Evolutionary conservation across 345 rosid genomes (phyloP).

Genomic region (Ceriops zippeliana): DNA sequence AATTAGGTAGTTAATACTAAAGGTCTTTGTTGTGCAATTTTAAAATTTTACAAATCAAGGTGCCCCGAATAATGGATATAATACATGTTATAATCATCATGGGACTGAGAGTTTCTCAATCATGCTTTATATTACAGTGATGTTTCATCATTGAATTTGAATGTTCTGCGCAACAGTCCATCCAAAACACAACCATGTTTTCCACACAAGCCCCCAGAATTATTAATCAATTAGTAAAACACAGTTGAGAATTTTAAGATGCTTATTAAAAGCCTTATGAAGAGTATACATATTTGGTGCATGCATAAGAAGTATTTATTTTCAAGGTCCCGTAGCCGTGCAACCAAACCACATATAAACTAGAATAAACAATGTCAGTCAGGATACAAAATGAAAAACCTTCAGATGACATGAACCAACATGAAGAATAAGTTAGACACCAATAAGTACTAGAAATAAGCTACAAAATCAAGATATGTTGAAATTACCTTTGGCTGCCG

Average conservation of each 20-base stretch:
- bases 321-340: not conserved
- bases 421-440: not conserved
- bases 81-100: not conserved
- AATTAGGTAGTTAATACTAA: not conserved
- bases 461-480: not conserved
- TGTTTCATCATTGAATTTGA: not conserved
- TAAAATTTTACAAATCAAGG: not conserved
- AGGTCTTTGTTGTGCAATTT: not conserved
- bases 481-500: conserved; percentile 86
- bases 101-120: not conserved
- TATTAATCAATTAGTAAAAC: not conserved
- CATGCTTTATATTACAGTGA: not conserved
- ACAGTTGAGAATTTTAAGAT: not conserved
- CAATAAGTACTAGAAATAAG: not conserved
- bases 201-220: not conserved
- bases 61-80: not conserved
- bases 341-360: not conserved
- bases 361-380: too few species aligned
- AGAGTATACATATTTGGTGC: not conserved
- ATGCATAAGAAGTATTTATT: not conserved
- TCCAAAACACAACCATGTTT: too few species aligned
- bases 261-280: not conserved
- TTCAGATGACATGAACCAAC: not conserved
- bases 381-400: too few species aligned
- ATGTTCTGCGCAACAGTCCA: not conserved